Evolutionary conservation across 208 protist species (phyloP).

Genomic region (Zelonia costaricensis): DNA sequence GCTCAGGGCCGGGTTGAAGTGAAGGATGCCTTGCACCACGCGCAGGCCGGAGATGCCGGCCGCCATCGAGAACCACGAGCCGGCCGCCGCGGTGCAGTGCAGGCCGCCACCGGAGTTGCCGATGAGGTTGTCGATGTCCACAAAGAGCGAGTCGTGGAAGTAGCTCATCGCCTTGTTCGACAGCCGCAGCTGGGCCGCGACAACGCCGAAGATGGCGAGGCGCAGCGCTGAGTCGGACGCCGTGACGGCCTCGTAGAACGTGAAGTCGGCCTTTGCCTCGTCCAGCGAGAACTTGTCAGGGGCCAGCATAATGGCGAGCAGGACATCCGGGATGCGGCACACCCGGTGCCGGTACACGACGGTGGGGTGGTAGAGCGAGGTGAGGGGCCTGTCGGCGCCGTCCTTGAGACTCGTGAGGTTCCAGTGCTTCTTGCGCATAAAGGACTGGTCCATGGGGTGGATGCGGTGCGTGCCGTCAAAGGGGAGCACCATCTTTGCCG

Average conservation of each 20-base stretch:
- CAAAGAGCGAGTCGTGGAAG: slow-evolving; percentile 54
- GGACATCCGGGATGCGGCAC: slow-evolving; percentile 81
- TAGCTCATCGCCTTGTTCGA: slow-evolving; percentile 63
- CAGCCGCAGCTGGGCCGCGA: slow-evolving; percentile 65
- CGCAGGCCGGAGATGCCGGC: slow-evolving; percentile 86
- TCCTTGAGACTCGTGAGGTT: slow-evolving; percentile 58
- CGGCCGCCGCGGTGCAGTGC: slow-evolving; percentile 73
- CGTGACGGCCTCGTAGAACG: slow-evolving; percentile 89
- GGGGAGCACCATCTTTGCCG: slow-evolving; percentile 66
- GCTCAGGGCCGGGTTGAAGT: slow-evolving; percentile 82
- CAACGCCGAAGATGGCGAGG: slow-evolving; percentile 70
- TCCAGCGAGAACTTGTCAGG: slow-evolving; percentile 77
- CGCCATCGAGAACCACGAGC: slow-evolving; percentile 80
- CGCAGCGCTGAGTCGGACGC: slow-evolving; percentile 76
- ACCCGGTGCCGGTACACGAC: slow-evolving; percentile 89
- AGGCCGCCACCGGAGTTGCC: slow-evolving; percentile 76
- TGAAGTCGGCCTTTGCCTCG: slow-evolving; percentile 79
- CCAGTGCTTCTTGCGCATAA: slow-evolving; percentile 89
- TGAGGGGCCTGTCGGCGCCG: slow-evolving; percentile 36
- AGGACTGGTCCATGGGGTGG: slow-evolving; percentile 85
- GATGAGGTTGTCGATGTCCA: slow-evolving; percentile 79
- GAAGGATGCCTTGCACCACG: slow-evolving; percentile 64
- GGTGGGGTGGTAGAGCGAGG: slow-evolving; percentile 73
- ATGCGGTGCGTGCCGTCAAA: slow-evolving; percentile 85
- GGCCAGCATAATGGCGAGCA: slow-evolving; percentile 79